phyloP scores from a whole-genome alignment of 2,329 filamentous ascomycete species.

The Penicillium sp. region DNA sequence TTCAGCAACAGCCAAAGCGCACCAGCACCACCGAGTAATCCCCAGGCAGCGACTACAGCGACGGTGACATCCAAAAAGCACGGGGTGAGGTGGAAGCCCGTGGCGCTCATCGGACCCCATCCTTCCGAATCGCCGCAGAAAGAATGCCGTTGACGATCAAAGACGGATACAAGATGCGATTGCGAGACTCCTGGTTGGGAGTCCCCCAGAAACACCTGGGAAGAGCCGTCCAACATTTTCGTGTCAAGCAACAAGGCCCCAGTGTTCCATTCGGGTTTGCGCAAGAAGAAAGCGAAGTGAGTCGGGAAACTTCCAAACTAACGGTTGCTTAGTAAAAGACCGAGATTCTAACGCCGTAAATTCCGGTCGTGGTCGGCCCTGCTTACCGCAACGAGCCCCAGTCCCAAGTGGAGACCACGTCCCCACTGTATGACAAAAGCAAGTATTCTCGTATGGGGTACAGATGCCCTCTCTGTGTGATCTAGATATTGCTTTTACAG shows the following conservation, averaged over 20 bases:
- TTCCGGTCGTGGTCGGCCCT: slow-evolving; percentile 1
- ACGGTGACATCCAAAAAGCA: slow-evolving; percentile 96
- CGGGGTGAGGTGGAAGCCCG: slow-evolving; percentile 90
- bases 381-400: slow-evolving; percentile 1
- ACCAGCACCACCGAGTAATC: slow-evolving; percentile 71
- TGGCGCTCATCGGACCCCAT: slow-evolving; percentile 88
- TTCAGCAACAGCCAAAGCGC: slow-evolving; percentile 78
- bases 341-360: neutral
- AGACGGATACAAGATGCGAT: slow-evolving; percentile 26
- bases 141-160: slow-evolving; percentile 54
- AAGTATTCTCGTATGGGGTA: neutral
- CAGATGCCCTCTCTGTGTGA: neutral
- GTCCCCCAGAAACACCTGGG: slow-evolving; percentile 35
- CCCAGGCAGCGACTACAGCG: slow-evolving; percentile 72
- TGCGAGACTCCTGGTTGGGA: slow-evolving; percentile 29
- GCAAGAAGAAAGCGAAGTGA: neutral
- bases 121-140: slow-evolving; percentile 88
- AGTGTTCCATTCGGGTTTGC: slow-evolving; percentile 18
- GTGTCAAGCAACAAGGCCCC: slow-evolving; percentile 24
- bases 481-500: neutral
- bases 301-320: neutral
- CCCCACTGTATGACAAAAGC: neutral
- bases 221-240: slow-evolving; percentile 36
- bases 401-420: neutral
- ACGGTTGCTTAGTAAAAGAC: slow-evolving; percentile 9